A percentile compares a stretch with the other conserved stretches of the same genome.
Evolutionary conservation across 306 rosid genomes (phyloP).

Genomic region (Chamaecrista fasciculata): DNA sequence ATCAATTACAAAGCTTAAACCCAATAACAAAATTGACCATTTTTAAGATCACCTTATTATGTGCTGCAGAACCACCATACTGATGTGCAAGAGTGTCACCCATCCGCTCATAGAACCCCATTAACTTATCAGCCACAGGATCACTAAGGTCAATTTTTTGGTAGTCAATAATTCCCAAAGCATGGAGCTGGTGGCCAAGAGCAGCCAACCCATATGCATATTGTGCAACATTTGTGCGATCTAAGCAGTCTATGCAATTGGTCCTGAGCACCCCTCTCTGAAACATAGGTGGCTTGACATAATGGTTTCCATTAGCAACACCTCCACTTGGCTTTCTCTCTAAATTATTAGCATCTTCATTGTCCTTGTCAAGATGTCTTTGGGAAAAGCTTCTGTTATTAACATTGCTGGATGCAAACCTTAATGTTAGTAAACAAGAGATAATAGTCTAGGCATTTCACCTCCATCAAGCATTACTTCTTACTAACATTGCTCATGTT

Average conservation of each 20-base stretch:
- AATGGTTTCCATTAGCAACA: conserved; percentile 38
- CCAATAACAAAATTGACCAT: not conserved
- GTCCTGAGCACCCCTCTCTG: conserved; percentile 93
- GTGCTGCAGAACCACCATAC: conserved; percentile 99
- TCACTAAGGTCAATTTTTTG: conserved; percentile 67
- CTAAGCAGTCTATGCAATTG: conserved; percentile 97
- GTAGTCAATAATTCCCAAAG: conserved; percentile 65
- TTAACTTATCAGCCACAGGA: conserved; percentile 79
- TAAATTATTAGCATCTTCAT: conserved; percentile 44
- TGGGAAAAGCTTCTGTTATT: conserved; percentile 31
- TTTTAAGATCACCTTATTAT: conserved; percentile 73
- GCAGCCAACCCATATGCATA: conserved; percentile 91
- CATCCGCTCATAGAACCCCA: conserved; percentile 86
- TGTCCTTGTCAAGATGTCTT: conserved; percentile 12
- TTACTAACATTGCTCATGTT: not conserved
- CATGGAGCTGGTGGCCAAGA: conserved; percentile 75
- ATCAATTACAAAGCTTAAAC: not conserved
- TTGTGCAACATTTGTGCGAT: conserved; percentile 98
- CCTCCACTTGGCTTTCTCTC: conserved; percentile 41
- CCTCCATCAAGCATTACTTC: conserved; percentile 24
- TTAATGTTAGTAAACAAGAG: conserved; percentile 27
- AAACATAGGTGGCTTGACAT: conserved; percentile 46
- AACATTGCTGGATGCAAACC: conserved; percentile 37
- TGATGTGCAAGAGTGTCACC: conserved; percentile 94
- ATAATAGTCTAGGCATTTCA: not conserved